A percentile compares a stretch with the other conserved stretches of the same genome.
These are phyloP conservation scores for Pulveroboletus sp. DNA, from an alignment of 768 basidiomycete genomes.

Conservation along the genomic window DNA sequence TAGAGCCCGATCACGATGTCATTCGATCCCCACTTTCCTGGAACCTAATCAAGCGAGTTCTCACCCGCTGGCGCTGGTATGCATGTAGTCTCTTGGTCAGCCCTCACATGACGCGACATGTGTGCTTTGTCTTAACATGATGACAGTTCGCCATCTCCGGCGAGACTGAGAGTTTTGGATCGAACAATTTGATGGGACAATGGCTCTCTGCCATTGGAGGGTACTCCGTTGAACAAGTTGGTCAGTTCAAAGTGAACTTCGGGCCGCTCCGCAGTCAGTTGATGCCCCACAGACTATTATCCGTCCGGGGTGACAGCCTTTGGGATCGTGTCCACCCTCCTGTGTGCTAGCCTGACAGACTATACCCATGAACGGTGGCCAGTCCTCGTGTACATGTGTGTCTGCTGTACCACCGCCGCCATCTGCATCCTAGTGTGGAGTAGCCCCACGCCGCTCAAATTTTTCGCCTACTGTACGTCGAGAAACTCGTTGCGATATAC, in stretches of 20 bases:
- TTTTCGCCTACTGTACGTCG: slow-evolving; percentile 67
- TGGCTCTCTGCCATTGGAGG: slow-evolving; percentile 61
- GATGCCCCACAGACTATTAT: slow-evolving; percentile 43
- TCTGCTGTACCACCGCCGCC: slow-evolving; percentile 49
- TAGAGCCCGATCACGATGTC: slow-evolving; percentile 40
- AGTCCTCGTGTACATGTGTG: slow-evolving; percentile 59
- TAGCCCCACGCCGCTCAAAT: slow-evolving; percentile 58
- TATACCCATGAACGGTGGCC: slow-evolving; percentile 54
- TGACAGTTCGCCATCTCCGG: slow-evolving; percentile 62
- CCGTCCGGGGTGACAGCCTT: slow-evolving; percentile 64
- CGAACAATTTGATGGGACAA: slow-evolving; percentile 71
- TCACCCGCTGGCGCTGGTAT: slow-evolving; percentile 65
- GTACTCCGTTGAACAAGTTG: slow-evolving; percentile 60
- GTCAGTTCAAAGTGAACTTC: slow-evolving; percentile 30
- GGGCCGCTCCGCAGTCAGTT: neutral
- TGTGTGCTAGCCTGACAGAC: slow-evolving; percentile 65
- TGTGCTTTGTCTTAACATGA: neutral
- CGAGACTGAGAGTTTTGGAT: slow-evolving; percentile 64
- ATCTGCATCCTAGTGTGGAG: slow-evolving; percentile 61
- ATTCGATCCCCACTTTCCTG: slow-evolving; percentile 43
- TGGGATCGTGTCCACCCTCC: slow-evolving; percentile 57
- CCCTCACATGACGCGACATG: neutral
- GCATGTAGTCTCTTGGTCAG: slow-evolving; percentile 60
- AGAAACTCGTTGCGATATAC: neutral
- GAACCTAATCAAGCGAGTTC: slow-evolving; percentile 43